Conservation (phyloP, 169 alveolate species). For the Perkinsus chesapeaki region DNA sequence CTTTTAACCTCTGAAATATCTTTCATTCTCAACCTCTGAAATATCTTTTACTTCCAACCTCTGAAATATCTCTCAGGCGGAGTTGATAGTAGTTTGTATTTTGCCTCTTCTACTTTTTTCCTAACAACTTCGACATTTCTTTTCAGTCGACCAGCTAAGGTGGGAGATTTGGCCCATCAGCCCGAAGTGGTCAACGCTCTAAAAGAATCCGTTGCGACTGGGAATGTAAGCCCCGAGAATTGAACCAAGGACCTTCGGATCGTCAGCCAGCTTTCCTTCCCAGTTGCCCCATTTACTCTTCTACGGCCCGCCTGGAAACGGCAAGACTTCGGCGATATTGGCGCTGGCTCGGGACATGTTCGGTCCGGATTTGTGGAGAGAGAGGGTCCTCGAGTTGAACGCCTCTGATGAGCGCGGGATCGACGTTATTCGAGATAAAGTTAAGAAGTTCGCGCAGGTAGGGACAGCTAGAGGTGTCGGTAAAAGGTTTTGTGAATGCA, state of each 20-base stretch:
- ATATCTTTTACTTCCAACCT: neutral
- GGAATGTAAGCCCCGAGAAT: neutral
- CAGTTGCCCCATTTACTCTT: conserved; percentile 90
- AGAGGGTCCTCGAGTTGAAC: conserved; percentile 89
- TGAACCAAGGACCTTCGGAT: neutral
- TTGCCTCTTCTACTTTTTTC: neutral
- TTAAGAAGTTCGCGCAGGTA: conserved; percentile 84
- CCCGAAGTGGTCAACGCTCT: neutral
- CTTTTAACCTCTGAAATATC: neutral
- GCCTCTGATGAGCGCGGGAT: conserved; percentile 98
- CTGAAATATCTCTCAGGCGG: neutral
- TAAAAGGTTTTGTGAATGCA: neutral
- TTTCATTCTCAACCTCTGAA: neutral
- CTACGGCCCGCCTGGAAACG: conserved; percentile 99
- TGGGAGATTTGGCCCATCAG: neutral
- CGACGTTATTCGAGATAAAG: conserved; percentile 88
- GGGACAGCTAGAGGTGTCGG: neutral
- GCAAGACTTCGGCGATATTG: conserved; percentile 93
- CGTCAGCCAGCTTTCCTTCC: neutral
- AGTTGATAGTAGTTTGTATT: neutral
- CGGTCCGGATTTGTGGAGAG: conserved; percentile 77
- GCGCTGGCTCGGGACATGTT: conserved; percentile 90
- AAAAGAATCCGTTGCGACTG: neutral
- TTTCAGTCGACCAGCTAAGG: neutral
- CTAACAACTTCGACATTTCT: neutral